Conservation (phyloP, 805 yeast genomes). For the Ogataea parapolymorpha region DNA sequence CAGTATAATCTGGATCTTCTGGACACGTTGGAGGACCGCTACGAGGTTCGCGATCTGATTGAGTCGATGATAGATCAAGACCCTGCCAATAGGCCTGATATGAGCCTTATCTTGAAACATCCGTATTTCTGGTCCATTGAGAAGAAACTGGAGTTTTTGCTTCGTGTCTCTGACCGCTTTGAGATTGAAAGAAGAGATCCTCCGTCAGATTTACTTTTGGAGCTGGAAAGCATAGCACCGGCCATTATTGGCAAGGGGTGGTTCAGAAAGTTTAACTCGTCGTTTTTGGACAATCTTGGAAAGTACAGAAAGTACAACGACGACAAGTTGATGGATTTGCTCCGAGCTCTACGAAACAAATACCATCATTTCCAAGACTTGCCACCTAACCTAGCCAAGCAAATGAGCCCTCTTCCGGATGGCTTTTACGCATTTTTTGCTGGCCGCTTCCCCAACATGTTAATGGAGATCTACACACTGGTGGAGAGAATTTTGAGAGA, state of each 20-base stretch:
- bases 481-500: slow-evolving; percentile 54
- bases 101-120: slow-evolving; percentile 65
- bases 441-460: slow-evolving; percentile 67
- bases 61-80: slow-evolving; percentile 64
- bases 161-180: slow-evolving; percentile 86
- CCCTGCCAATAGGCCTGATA: slow-evolving; percentile 71
- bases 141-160: slow-evolving; percentile 75
- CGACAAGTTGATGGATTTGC: slow-evolving; percentile 73
- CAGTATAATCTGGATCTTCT: slow-evolving; percentile 50
- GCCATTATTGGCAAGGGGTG: slow-evolving; percentile 67
- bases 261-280: slow-evolving; percentile 68
- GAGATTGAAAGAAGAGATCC: slow-evolving; percentile 87
- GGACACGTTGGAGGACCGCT: slow-evolving; percentile 40
- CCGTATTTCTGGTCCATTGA: slow-evolving; percentile 83
- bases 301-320: slow-evolving; percentile 86
- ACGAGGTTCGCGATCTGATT: slow-evolving; percentile 73
- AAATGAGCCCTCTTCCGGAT: slow-evolving; percentile 77
- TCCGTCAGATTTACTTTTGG: slow-evolving; percentile 52
- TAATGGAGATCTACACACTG: slow-evolving; percentile 70
- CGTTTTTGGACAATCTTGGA: slow-evolving; percentile 79
- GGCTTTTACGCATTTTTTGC: slow-evolving; percentile 82
- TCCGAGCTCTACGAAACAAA: slow-evolving; percentile 89
- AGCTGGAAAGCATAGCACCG: slow-evolving; percentile 68
- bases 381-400: slow-evolving; percentile 58
- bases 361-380: slow-evolving; percentile 92